A percentile compares a stretch with the other conserved stretches of the same genome.
Evolutionary conservation across 2,329 filamentous ascomycete genomes (phyloP).

Genomic region (Stemphylium vesicarium): DNA sequence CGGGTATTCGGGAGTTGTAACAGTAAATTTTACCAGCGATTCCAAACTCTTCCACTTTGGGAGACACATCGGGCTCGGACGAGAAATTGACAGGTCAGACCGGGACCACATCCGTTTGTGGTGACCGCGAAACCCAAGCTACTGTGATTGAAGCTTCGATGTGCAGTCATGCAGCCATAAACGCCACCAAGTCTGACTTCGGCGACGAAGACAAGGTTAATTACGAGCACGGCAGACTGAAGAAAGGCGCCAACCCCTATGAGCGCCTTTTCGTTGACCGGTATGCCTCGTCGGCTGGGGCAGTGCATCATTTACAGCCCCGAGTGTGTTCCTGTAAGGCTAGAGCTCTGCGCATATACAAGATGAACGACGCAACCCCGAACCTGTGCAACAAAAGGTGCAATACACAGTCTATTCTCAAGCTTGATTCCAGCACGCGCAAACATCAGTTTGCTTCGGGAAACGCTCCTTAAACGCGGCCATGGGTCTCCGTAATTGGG

Average conservation of each 20-base stretch:
- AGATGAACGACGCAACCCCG: slow-evolving; percentile 21
- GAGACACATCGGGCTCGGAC: neutral
- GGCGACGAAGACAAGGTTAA: neutral
- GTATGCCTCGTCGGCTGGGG: slow-evolving; percentile 11
- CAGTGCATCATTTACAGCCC: slow-evolving; percentile 6
- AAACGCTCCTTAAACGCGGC: neutral
- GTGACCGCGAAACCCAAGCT: neutral
- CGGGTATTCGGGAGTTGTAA: neutral
- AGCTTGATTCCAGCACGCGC: neutral
- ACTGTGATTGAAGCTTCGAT: slow-evolving; percentile 4
- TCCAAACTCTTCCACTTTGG: neutral
- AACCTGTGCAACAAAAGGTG: slow-evolving; percentile 3
- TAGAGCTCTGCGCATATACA: slow-evolving; percentile 15
- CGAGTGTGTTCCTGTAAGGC: slow-evolving; percentile 16
- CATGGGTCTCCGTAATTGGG: slow-evolving; percentile 42
- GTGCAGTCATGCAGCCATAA: slow-evolving; percentile 1
- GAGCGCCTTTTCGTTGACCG: slow-evolving; percentile 20
- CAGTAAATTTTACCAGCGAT: neutral
- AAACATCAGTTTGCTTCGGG: neutral
- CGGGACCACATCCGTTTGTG: neutral
- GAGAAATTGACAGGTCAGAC: neutral
- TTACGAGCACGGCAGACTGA: slow-evolving; percentile 2
- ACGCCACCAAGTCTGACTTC: slow-evolving; percentile 17
- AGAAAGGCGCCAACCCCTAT: slow-evolving; percentile 2
- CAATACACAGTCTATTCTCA: neutral